Evolutionary conservation across 192 early-diverging fungal species (phyloP).

Genomic region (Coemansia sp.): DNA sequence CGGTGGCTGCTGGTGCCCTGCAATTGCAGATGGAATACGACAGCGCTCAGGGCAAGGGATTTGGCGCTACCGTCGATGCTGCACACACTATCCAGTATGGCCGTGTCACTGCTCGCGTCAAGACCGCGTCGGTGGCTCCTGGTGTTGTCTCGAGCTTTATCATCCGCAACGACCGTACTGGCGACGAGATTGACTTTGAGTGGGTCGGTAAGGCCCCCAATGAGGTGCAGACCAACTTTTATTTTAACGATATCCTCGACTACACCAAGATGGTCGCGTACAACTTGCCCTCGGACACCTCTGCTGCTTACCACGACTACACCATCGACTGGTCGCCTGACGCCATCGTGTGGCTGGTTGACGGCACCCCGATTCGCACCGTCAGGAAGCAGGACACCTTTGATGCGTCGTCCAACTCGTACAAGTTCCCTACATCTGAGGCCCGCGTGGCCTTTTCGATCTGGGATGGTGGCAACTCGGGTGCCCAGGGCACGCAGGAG

Average conservation of each 20-base stretch:
- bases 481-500: slow-evolving; percentile 50
- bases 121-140: slow-evolving; percentile 49
- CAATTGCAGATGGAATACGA: slow-evolving; percentile 37
- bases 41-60: slow-evolving; percentile 51
- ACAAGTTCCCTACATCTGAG: slow-evolving; percentile 52
- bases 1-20: slow-evolving; percentile 17
- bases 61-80: slow-evolving; percentile 53
- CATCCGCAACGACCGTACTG: slow-evolving; percentile 43
- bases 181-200: slow-evolving; percentile 70
- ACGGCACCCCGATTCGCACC: slow-evolving; percentile 52
- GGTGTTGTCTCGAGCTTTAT: slow-evolving; percentile 62
- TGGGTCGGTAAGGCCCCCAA: slow-evolving; percentile 56
- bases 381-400: slow-evolving; percentile 50
- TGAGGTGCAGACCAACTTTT: slow-evolving; percentile 65
- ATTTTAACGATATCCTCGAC: slow-evolving; percentile 53
- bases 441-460: slow-evolving; percentile 58
- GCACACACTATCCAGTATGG: slow-evolving; percentile 57
- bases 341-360: slow-evolving; percentile 56
- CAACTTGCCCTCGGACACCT: slow-evolving; percentile 38
- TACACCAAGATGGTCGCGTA: slow-evolving; percentile 50
- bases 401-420: slow-evolving; percentile 29
- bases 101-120: slow-evolving; percentile 55
- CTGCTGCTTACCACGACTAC: slow-evolving; percentile 56
- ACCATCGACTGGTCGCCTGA: slow-evolving; percentile 58
- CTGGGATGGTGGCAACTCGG: slow-evolving; percentile 63